Evolutionary conservation across 371 early-diverging fungal species (phyloP), one percentile per base, ranked within the genome.

Genomic region (Chytridium lagenaria): DNA sequence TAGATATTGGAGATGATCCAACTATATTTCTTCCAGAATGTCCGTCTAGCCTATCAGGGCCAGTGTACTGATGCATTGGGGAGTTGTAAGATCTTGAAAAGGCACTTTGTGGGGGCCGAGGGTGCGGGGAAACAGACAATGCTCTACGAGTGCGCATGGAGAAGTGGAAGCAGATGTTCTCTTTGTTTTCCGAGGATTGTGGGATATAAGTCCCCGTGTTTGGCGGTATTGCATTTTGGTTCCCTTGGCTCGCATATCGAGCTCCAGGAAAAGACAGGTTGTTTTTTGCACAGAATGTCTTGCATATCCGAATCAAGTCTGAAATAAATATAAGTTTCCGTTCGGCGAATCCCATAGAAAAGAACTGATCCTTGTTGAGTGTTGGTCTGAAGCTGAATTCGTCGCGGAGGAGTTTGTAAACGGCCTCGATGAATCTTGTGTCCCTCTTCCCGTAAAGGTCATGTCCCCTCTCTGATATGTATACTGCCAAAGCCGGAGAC

Each of bases 281-380:
- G 7, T 19, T 38, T 26, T 28, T 37, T 30, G 66, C 10, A 28
- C 66, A 66, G 12, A 68, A 36, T 10, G 33, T 59, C 28, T 39
- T 5, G 52, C 67, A 63, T 52, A 77, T 34, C 23, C 77, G 67
- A 26, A 79, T 37, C 36, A 80, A 15, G 59, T 86, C 86, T 22
- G 57, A 37, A n/a, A 84, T 50, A 30, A 86, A 77, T 15, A 83
- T 72, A 31, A 81, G 44, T 65, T 86, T 86, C 22, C 83, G 80
- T 70, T 85, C 87, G 26, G 87, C 82, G 69, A 84, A 86, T 2
- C 85, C 87, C 36, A 59, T 73, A 31, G 73, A 28, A 33, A 86
- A 79, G 72, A 86, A 86, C 77, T 86, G 87, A 5, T 82, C 81
- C 28, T 67, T 38, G 2, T 75, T 75, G 23, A 86, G 51, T 0